A percentile compares a stretch with the other conserved stretches of the same genome.
phyloP scores from a whole-genome alignment of 208 protist genomes.

The Crithidia expoeki region DNA sequence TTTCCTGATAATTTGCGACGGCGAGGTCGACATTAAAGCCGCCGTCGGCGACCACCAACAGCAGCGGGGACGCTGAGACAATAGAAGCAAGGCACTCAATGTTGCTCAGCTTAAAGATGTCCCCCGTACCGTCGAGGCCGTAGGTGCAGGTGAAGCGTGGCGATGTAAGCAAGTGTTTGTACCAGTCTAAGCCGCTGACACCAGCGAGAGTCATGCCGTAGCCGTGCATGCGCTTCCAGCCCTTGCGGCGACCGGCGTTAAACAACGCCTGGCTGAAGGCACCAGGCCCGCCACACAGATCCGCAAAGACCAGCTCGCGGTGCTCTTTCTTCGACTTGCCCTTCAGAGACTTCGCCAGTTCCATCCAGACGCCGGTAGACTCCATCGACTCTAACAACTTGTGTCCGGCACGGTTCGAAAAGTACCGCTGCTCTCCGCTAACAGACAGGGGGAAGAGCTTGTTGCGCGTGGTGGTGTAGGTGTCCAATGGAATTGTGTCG shows the following conservation, averaged over 20 bases:
- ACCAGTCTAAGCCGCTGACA: slow-evolving; percentile 83
- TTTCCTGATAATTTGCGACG: slow-evolving; percentile 87
- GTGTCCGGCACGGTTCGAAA: slow-evolving; percentile 89
- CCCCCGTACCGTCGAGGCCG: slow-evolving; percentile 84
- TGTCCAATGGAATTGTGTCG: slow-evolving; percentile 41
- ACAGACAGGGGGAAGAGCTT: slow-evolving; percentile 70
- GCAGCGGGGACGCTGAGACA: slow-evolving; percentile 36
- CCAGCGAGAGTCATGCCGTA: slow-evolving; percentile 86
- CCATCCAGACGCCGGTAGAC: slow-evolving; percentile 67
- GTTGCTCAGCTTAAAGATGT: slow-evolving; percentile 82
- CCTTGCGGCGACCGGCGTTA: slow-evolving; percentile 33
- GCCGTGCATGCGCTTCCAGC: slow-evolving; percentile 53
- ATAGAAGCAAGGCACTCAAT: slow-evolving; percentile 74
- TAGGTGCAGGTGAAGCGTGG: slow-evolving; percentile 70
- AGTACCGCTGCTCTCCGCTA: slow-evolving; percentile 39
- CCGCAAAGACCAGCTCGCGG: slow-evolving; percentile 68
- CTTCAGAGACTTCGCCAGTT: slow-evolving; percentile 32
- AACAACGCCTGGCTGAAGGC: slow-evolving; percentile 88
- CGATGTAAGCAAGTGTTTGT: slow-evolving; percentile 54
- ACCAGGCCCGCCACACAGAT: slow-evolving; percentile 91
- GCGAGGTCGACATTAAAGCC: slow-evolving; percentile 80
- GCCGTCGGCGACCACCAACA: slow-evolving; percentile 91
- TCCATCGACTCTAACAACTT: slow-evolving; percentile 92
- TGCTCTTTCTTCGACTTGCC: slow-evolving; percentile 25
- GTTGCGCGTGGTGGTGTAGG: slow-evolving; percentile 63